These are phyloP conservation scores for Colletotrichum salicis DNA, from an alignment of 2,329 filamentous ascomycete species.

Conservation along the genomic window DNA sequence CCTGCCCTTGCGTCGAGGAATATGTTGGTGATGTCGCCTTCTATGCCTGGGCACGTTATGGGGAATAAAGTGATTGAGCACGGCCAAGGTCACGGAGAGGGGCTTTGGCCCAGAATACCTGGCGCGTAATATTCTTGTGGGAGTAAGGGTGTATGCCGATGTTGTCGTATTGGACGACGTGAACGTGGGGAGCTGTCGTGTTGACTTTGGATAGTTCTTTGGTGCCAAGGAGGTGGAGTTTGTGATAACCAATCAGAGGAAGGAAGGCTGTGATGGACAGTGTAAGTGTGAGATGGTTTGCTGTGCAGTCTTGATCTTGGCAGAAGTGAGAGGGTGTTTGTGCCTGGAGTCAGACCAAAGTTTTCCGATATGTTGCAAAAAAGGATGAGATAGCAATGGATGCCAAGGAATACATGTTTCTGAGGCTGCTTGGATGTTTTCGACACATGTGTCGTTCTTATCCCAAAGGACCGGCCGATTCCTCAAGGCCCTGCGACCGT, in stretches of 20 bases:
- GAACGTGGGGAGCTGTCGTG: background rate
- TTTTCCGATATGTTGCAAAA: too few relatives aligned
- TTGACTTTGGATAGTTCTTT: conserved; percentile 9
- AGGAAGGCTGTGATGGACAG: conserved; percentile 15
- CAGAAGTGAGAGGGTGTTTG: background rate
- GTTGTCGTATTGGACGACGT: conserved; percentile 3
- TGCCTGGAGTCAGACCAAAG: too few relatives aligned
- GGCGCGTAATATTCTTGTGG: background rate
- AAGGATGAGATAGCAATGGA: too few relatives aligned
- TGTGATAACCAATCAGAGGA: background rate
- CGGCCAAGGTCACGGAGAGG: background rate
- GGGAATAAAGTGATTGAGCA: background rate
- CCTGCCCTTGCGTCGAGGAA: background rate
- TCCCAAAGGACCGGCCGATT: too few relatives aligned
- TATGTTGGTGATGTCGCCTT: conserved; percentile 7
- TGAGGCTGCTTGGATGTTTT: too few relatives aligned
- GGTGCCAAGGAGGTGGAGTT: conserved; percentile 1
- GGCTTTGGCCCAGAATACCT: background rate
- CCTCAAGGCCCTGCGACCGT: too few relatives aligned
- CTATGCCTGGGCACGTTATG: background rate
- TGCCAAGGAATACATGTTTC: too few relatives aligned
- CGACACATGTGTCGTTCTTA: too few relatives aligned
- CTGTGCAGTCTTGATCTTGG: background rate
- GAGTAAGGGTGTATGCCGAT: background rate
- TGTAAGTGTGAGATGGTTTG: background rate